Evolutionary conservation across 2,329 filamentous ascomycete species (phyloP).

Genomic region (Xylaria sp.): DNA sequence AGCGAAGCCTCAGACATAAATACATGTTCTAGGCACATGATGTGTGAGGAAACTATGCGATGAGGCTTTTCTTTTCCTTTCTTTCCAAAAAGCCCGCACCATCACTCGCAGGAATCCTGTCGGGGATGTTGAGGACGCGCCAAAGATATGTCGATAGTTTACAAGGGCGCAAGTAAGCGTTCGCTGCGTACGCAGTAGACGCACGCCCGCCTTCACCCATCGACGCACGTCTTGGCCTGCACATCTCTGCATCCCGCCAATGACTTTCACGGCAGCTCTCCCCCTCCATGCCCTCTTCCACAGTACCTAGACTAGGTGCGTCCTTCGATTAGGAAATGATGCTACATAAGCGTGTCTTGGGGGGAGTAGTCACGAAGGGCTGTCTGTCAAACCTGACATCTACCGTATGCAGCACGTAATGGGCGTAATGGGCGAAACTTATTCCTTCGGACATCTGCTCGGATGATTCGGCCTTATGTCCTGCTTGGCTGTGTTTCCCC

Average conservation of each 20-base stretch:
- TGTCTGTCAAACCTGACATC: slow-evolving; percentile 22
- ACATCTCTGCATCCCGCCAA: slow-evolving; percentile 19
- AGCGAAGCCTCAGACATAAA: slow-evolving; percentile 33
- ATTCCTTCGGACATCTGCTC: slow-evolving; percentile 30
- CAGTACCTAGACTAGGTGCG: slow-evolving; percentile 9
- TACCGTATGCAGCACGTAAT: slow-evolving; percentile 3
- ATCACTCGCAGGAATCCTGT: slow-evolving; percentile 23
- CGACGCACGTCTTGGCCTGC: slow-evolving; percentile 1
- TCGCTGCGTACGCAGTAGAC: no score
- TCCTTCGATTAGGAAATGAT: slow-evolving; percentile 12
- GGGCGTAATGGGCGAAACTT: slow-evolving; percentile 4
- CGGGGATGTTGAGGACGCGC: slow-evolving; percentile 7
- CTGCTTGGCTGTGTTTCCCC: slow-evolving; percentile 34
- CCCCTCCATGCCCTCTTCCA: slow-evolving; percentile 16
- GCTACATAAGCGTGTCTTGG: slow-evolving; percentile 15
- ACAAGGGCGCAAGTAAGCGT: slow-evolving; percentile 26
- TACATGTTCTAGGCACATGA: slow-evolving; percentile 18
- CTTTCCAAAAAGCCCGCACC: slow-evolving; percentile 29
- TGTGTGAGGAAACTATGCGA: slow-evolving; percentile 14
- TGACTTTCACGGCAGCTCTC: background rate
- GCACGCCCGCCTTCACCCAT: background rate
- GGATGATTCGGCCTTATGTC: slow-evolving; percentile 25
- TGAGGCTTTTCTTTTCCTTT: slow-evolving; percentile 38
- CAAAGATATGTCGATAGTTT: slow-evolving; percentile 7
- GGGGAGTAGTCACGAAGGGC: slow-evolving; percentile 18